Conservation (phyloP, 2,329 filamentous ascomycete species). For the Bisporella sp. region DNA sequence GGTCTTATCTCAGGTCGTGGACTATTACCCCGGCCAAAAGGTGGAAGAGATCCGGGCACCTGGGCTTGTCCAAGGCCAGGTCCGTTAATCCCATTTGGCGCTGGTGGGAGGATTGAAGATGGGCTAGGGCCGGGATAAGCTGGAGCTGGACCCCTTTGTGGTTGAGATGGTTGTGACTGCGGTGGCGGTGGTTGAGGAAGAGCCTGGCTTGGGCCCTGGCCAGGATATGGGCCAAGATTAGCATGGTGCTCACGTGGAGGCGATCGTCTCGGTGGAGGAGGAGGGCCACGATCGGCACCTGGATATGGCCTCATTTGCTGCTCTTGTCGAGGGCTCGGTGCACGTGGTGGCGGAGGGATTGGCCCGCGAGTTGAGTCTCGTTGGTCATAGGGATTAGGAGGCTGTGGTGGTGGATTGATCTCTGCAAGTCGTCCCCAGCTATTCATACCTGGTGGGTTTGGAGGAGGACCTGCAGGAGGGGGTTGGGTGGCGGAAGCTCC, state of each 20-base stretch:
- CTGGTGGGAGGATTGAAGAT: constrained; percentile 36
- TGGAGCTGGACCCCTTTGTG: constrained; percentile 52
- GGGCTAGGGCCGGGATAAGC: constrained; percentile 45
- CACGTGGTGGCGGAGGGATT: constrained; percentile 55
- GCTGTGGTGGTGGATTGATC: constrained; percentile 68
- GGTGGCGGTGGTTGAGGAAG: constrained; percentile 44
- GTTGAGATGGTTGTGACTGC: constrained; percentile 32
- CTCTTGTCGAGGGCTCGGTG: constrained; percentile 68
- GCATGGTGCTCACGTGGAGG: constrained; percentile 37
- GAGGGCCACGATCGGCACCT: constrained; percentile 52
- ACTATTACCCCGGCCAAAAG: constrained; percentile 69
- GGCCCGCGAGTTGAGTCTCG: constrained; percentile 65
- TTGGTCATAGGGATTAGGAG: constrained; percentile 75
- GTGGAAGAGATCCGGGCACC: constrained; percentile 41
- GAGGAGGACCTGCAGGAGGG: constrained; percentile 40
- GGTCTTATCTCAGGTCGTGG: constrained; percentile 79
- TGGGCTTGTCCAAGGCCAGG: constrained; percentile 12
- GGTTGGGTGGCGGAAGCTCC: constrained; percentile 67
- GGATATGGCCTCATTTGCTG: constrained; percentile 61
- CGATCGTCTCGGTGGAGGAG: constrained; percentile 49
- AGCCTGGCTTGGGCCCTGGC: constrained; percentile 18
- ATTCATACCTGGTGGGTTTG: constrained; percentile 29
- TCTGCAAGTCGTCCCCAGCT: constrained; percentile 67
- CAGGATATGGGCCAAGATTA: constrained; percentile 23
- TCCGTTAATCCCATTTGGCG: constrained; percentile 30